phyloP scores from a whole-genome alignment of 2,329 filamentous ascomycete species.

The Didymella sp. region DNA sequence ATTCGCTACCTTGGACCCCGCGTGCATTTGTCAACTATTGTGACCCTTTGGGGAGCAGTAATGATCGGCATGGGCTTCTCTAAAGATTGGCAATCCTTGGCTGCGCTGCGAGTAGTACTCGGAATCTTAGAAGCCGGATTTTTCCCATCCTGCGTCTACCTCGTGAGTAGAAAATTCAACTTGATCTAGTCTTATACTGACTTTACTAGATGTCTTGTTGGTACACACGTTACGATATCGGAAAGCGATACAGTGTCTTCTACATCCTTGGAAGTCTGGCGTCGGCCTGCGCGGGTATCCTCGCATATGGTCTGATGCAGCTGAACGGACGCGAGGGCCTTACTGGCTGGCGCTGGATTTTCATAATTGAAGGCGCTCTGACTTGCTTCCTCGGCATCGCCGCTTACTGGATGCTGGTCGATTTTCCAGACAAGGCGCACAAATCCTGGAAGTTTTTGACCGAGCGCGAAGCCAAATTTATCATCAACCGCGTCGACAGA shows the following conservation, averaged over 20 bases:
- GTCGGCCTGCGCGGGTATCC: constrained; percentile 70
- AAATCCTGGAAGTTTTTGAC: constrained; percentile 55
- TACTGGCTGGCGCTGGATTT: constrained; percentile 56
- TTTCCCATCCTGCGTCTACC: constrained; percentile 50
- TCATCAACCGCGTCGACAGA: constrained; percentile 59
- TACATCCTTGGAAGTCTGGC: constrained; percentile 73
- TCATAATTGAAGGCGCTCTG: constrained; percentile 54
- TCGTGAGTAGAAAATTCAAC: too few relatives aligned
- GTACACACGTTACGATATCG: constrained; percentile 67
- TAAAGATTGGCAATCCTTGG: constrained; percentile 45
- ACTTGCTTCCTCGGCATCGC: constrained; percentile 51
- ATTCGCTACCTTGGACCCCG: constrained; percentile 52
- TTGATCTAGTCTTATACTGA: constrained; percentile 45
- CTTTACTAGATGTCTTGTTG: constrained; percentile 24
- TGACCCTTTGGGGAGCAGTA: constrained; percentile 51
- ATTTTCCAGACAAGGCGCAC: constrained; percentile 55
- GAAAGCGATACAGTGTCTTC: constrained; percentile 72
- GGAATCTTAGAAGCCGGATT: constrained; percentile 53
- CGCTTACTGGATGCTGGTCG: constrained; percentile 54
- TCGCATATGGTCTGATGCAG: constrained; percentile 74
- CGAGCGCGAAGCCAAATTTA: constrained; percentile 55
- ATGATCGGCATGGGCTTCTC: constrained; percentile 56
- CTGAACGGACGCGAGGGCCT: constrained; percentile 62
- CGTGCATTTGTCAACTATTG: constrained; percentile 45
- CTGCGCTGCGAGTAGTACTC: constrained; percentile 49